Base-by-base conservation (phyloP, 2,329 filamentous ascomycete genomes). In the Neofusicoccum parvum region DNA sequence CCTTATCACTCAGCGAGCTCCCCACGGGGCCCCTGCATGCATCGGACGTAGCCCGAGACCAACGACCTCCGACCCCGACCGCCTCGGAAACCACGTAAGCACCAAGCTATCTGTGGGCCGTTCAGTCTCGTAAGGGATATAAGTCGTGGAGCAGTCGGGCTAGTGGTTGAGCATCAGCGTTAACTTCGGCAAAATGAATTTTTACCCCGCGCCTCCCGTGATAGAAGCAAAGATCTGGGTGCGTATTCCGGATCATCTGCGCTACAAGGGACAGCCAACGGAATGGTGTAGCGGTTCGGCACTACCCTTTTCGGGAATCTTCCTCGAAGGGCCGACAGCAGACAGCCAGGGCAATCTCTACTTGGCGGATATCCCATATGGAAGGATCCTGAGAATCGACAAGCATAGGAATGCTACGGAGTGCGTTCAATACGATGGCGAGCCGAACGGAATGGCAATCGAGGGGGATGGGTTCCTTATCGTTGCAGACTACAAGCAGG, bases 401-500 rank as follows among this genome's bases (percentile, higher is more conserved):
- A 1, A 62, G 1, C 39, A 70, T 0, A 78, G 75, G 60, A 67
- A 75, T 0, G 72, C 76, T 0, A 73, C 65, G 0, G 75, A 78
- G 5, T 72, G 70, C 43, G 74, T 72, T 1, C 67, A 71, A 7
- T 81, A 75, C 72, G 78, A 81, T 66, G 79, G 78, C 0, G 79
- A 81, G 56, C 79, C 79, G 0, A 81, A 81, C 64, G 79, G 79
- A 0, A 67, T 81, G 3, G 77, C 74, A 0, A 70, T 76, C 0
- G 72, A 72, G 1, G 32, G 62, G 0, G 72, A 80, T 54, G 79
- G 79, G 0, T 69, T 70, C 9, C 62, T 81, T 0, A 58, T 80
- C 0, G 69, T 80, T 4, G 79, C 79, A 9, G 80, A 81, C 39
- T 81, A 81, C 53, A 81, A 81, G 63, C 77, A 80, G 71, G 79